Base-by-base conservation (phyloP, 164 flowering plant species). In the Magnolia kwangsiensis region DNA sequence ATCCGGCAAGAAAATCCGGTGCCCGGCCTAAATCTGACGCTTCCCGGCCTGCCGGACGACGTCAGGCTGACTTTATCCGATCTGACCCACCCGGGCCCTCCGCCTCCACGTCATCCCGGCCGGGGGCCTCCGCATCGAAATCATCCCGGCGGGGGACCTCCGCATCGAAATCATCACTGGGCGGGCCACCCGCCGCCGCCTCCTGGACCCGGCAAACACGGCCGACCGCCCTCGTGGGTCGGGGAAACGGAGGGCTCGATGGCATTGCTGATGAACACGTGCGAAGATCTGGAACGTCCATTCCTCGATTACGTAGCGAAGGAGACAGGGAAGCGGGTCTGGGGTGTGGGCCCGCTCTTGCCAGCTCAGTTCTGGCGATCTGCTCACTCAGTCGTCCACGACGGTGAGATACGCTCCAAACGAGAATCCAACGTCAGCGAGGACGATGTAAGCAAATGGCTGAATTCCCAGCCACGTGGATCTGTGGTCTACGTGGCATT, bases 261-360 rank as follows among this genome's bases (percentile, higher is more conserved):
- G 0, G 97, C 83, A 1, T 20, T 89, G 63, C 55, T 92, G 82
- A 45, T 87, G 77, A 90, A 89, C 84, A 89, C 92, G 74, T 88
- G 89, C 75, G 82, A 80, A 19, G 89, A 83, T 66, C 83, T 90
- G 1, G 95, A 89, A 75, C 74, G 81, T 61, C 87, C 84, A 13
- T 89, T 88, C 50, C 37, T 92, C 1, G 79, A 83, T 1, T 88
- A 87, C 82, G 5, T 92, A 8, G 81, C 84, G 0, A 66, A 61
- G 9, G 80, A 82, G 50, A 78, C 80, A 0, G 82, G 81, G 4
- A 82, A 78, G 61, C 91, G 92, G 19, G 89, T 88, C 2, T 85
- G 83, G 81, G 87, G 91, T 1, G 87, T 90, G 7, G 92, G 95
- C 11, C 97, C 93, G 2, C 84, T 92, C 11, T 68, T 89, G 69